Evolutionary conservation across 148 eudicot species (phyloP).

Genomic region (Polygonum aviculare): DNA sequence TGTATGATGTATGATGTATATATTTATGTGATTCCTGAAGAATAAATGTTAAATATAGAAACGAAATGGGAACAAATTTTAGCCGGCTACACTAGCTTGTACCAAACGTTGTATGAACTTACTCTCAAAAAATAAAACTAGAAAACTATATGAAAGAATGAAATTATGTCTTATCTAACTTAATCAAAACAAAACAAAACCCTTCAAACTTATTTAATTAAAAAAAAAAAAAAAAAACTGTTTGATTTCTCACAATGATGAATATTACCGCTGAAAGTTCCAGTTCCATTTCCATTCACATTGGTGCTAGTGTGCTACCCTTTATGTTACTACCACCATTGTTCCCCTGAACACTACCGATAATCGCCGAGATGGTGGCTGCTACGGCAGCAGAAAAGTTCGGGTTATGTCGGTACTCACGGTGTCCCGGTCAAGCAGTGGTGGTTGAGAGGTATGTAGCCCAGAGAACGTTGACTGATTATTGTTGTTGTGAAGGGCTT

Average conservation of each 20-base stretch:
- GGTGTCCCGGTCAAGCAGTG: constrained; percentile 23
- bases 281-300: constrained; percentile 1
- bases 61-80: background rate
- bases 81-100: background rate
- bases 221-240: background rate
- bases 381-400: constrained; percentile 84
- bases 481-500: constrained; percentile 37
- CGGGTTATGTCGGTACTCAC: constrained; percentile 68
- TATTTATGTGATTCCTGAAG: no score
- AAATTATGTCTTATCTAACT: background rate
- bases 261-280: constrained; percentile 8
- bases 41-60: background rate
- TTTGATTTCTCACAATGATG: background rate
- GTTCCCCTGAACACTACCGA: constrained; percentile 35
- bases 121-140: background rate
- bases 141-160: background rate
- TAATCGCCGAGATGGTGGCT: constrained; percentile 70
- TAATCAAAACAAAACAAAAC: background rate
- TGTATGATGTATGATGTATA: no score
- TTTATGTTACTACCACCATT: background rate
- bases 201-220: background rate
- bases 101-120: background rate
- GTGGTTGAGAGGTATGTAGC: constrained; percentile 35
- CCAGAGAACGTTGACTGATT: constrained; percentile 68
- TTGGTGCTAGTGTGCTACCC: background rate